Percentiles rank a stretch among this genome's conserved stretches.
Conservation (phyloP, 148 eudicot species). For the Vaccinium vitisidaea region DNA sequence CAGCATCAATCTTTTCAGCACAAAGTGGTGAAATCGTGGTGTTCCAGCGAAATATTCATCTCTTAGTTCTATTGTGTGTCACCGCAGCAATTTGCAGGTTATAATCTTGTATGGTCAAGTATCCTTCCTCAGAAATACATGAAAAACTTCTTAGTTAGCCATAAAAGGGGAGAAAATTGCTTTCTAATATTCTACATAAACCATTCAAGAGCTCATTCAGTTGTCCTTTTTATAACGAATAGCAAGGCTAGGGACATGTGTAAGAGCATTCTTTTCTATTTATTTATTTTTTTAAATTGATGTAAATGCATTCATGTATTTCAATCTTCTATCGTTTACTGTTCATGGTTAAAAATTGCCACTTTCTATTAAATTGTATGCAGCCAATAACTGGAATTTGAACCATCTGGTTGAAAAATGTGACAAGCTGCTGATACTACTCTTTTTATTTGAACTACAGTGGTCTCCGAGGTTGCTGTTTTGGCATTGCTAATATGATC, state of each 20-base stretch:
- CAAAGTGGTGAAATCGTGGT: conserved; percentile 61
- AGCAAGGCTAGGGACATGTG: not conserved
- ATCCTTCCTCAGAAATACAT: conserved; percentile 39
- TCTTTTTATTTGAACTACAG: conserved; percentile 50
- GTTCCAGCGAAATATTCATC: conserved; percentile 70
- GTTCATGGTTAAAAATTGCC: not conserved
- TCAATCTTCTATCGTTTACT: not conserved
- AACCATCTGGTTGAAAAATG: conserved; percentile 14
- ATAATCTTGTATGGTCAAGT: conserved; percentile 76
- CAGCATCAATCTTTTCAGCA: conserved; percentile 95
- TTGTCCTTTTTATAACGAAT: not conserved
- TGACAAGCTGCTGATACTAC: conserved; percentile 1
- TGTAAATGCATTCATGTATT: not conserved
- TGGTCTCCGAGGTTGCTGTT: conserved; percentile 87
- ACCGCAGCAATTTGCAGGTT: conserved; percentile 97
- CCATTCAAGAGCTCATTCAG: not conserved
- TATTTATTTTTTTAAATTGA: too few species aligned
- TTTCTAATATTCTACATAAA: not conserved
- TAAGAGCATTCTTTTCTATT: too few species aligned
- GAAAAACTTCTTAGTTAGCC: not conserved
- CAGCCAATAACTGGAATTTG: conserved; percentile 8
- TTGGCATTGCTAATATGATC: conserved; percentile 96
- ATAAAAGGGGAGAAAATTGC: not conserved
- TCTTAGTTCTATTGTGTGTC: conserved; percentile 63
- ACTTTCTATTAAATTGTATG: not conserved